Evolutionary conservation across 768 basidiomycete genomes (phyloP).

Genomic region (Rhodotorula paludigena): DNA sequence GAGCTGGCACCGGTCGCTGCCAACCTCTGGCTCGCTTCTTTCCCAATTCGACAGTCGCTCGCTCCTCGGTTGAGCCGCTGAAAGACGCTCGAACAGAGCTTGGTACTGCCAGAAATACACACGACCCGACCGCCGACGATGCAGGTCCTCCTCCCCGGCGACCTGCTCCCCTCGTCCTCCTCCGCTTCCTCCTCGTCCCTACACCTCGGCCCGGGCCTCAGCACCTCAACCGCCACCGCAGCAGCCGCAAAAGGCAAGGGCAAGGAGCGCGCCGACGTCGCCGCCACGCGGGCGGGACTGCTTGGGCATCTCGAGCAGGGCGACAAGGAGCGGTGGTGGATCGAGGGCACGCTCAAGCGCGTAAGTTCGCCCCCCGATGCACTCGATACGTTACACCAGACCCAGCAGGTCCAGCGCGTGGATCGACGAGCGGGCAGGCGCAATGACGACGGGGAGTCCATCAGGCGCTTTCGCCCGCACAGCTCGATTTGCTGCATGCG

Average conservation of each 20-base stretch:
- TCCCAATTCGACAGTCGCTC: too few relatives aligned
- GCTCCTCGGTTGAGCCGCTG: background rate
- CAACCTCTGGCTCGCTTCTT: too few relatives aligned
- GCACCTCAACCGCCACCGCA: slow-evolving; percentile 54
- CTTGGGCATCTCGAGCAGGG: slow-evolving; percentile 7
- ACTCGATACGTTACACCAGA: too few relatives aligned
- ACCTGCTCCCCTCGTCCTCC: slow-evolving; percentile 58
- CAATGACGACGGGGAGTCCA: too few relatives aligned
- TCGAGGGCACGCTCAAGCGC: slow-evolving; percentile 77
- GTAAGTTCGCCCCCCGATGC: slow-evolving; percentile 57
- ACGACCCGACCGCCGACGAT: background rate
- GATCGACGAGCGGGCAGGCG: too few relatives aligned
- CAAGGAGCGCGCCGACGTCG: slow-evolving; percentile 56
- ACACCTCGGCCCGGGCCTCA: slow-evolving; percentile 47
- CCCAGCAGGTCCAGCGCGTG: too few relatives aligned
- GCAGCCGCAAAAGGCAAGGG: slow-evolving; percentile 56
- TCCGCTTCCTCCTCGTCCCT: background rate
- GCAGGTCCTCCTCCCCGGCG: slow-evolving; percentile 69
- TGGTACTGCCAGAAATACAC: too few relatives aligned
- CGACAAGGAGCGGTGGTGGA: slow-evolving; percentile 66
- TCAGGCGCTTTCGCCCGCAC: too few relatives aligned
- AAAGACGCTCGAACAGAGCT: too few relatives aligned
- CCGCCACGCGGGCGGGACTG: slow-evolving; percentile 16
- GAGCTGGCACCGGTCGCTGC: too few relatives aligned
- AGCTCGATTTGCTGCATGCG: too few relatives aligned